A percentile compares a stretch with the other conserved stretches of the same genome.
Conservation (phyloP, 2,329 filamentous ascomycete species). For the Diaporthe vaccinii region DNA sequence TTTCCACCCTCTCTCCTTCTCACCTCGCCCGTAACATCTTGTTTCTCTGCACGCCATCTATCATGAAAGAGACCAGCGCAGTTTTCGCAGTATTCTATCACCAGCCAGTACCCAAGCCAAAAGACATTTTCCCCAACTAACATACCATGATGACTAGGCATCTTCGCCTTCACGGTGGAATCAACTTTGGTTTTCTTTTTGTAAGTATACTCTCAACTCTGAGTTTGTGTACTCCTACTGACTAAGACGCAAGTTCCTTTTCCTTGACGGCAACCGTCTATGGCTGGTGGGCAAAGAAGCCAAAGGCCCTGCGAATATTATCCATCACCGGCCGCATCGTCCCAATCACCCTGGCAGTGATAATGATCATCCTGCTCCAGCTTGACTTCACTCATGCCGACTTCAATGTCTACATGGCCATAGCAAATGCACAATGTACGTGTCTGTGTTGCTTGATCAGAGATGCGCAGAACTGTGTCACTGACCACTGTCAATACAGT, state of each 20-base stretch:
- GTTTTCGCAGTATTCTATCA: rapidly evolving
- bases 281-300: slow-evolving; percentile 38
- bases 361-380: slow-evolving; percentile 35
- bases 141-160: background rate
- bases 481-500: slow-evolving; percentile 10
- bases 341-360: slow-evolving; percentile 22
- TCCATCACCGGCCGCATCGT: slow-evolving; percentile 30
- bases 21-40: background rate
- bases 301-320: slow-evolving; percentile 1
- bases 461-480: too few relatives aligned
- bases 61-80: too few relatives aligned
- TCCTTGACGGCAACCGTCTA: slow-evolving; percentile 38
- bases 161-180: slow-evolving; percentile 36
- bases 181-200: slow-evolving; percentile 39
- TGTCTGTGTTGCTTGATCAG: background rate
- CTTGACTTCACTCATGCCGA: slow-evolving; percentile 30
- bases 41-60: background rate
- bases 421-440: slow-evolving; percentile 39
- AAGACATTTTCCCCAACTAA: background rate
- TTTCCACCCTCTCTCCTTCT: background rate
- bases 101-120: background rate
- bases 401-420: slow-evolving; percentile 28
- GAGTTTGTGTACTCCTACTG: background rate
- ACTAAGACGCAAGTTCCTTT: slow-evolving; percentile 19
- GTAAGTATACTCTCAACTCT: background rate